These are phyloP conservation scores for Trichoderma sp. DNA, from an alignment of 2,329 filamentous ascomycete genomes.

Conservation along the genomic window DNA sequence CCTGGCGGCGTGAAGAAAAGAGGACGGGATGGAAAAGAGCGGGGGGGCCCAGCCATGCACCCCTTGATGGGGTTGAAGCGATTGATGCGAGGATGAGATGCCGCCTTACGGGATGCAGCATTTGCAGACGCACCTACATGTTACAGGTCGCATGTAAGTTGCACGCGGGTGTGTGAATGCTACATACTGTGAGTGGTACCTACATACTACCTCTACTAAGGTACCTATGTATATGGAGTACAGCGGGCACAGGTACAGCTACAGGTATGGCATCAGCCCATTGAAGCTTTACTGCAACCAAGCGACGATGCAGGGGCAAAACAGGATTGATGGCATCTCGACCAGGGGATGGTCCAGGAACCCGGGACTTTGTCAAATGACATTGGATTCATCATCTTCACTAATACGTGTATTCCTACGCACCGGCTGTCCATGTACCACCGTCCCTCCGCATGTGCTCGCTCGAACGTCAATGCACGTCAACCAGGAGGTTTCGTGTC, in stretches of 20 bases:
- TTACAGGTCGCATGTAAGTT: neutral
- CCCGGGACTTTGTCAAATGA: neutral
- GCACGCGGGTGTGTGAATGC: too few relatives aligned
- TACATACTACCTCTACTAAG: too few relatives aligned
- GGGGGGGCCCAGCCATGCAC: neutral
- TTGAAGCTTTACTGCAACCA: neutral
- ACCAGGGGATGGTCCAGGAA: neutral
- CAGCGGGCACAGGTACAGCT: too few relatives aligned
- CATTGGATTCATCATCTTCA: neutral
- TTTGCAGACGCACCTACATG: neutral
- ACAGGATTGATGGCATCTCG: neutral
- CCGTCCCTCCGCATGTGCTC: neutral
- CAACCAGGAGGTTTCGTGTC: neutral
- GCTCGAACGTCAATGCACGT: slow-evolving; percentile 14
- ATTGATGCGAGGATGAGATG: slow-evolving; percentile 5
- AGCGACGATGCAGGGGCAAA: neutral
- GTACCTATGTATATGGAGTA: too few relatives aligned
- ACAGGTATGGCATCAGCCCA: neutral
- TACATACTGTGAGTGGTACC: too few relatives aligned
- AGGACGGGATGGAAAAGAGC: too few relatives aligned
- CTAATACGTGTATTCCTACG: neutral
- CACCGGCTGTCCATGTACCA: neutral
- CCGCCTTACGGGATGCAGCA: neutral
- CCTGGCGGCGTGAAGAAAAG: neutral
- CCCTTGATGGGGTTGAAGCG: neutral